Base-by-base conservation (phyloP, 352 stramenopile species). In the Stephanocyclus meneghinianus region DNA sequence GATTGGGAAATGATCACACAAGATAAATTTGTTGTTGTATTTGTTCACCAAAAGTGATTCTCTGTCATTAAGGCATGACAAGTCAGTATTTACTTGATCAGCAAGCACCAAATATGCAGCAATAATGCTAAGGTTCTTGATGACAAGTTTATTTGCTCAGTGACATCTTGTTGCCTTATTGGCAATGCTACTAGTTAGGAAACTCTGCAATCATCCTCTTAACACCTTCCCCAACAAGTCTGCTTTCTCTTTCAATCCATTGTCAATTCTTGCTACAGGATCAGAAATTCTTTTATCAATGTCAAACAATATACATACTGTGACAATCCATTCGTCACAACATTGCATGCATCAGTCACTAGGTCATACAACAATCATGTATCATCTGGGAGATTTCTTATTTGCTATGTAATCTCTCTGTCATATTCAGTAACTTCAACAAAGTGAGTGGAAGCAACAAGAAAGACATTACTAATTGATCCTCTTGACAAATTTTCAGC, bases 61-160 rank as follows among this genome's bases (percentile, higher is more conserved):
- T 61, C 53, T 40, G 40, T 70, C 60, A 26, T 26, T 1, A 32
- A 77, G 32, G 62, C 47, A 77, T 13, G 29, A 42, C 21, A 82
- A 67, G 40, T 82, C 67, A 26, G 47, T 9, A n/a, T 64, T 73
- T 5, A 74, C n/a, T 59, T 82, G 75, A 48, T 68, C 56, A n/a
- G 57, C 13, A 37, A 71, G 6, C 29, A 83, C 64, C 75, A 83
- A 78, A 40, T 69, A 83, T 16, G 62, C 68, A 42, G 68, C 67
- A 50, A 82, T 67, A 11, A 78, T 21, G 8, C 61, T 18, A 5
- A 82, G 40, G 69, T 82, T 82, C 10, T 74, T 76, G 2, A n/a
- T 18, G 6, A 61, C 68, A 61, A 61, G 65, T 26, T 30, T 15
- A 18, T 69, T 44, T 40, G 26, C 71, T 50, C 40, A 69, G 37